Percentiles rank a stretch among this genome's conserved stretches.
These are phyloP conservation scores for Actinomortierella ambigua DNA, from an alignment of 371 early-diverging fungal species.

Conservation along the genomic window DNA sequence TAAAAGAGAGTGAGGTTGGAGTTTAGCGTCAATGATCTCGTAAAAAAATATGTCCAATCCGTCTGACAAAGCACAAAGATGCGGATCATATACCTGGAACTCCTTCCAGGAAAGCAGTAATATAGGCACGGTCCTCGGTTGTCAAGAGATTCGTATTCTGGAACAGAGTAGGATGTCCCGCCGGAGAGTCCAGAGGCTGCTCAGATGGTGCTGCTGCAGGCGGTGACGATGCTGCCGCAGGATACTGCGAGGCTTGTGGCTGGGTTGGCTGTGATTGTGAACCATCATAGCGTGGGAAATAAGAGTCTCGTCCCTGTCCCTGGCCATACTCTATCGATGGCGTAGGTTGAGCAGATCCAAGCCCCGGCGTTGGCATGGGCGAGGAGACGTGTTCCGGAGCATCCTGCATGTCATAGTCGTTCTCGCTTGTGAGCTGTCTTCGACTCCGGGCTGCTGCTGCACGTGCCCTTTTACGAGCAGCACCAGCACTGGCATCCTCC, in stretches of 20 bases:
- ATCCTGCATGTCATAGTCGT: neutral
- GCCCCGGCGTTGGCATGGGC: too few relatives aligned
- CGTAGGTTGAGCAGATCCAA: too few relatives aligned
- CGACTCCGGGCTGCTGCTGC: too few relatives aligned
- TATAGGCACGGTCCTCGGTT: slow-evolving; percentile 32
- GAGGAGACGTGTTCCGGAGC: neutral
- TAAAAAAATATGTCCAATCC: too few relatives aligned
- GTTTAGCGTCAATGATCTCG: too few relatives aligned
- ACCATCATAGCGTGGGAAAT: slow-evolving; percentile 7
- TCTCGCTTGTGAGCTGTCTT: too few relatives aligned
- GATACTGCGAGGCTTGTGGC: slow-evolving; percentile 13
- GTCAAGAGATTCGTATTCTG: slow-evolving; percentile 41
- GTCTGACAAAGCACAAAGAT: too few relatives aligned
- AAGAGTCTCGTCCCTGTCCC: slow-evolving; percentile 6
- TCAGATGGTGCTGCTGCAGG: slow-evolving; percentile 1
- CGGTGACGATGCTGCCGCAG: neutral
- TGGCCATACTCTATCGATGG: neutral
- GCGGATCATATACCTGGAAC: slow-evolving; percentile 42
- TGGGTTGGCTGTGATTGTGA: neutral
- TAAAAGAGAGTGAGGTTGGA: too few relatives aligned
- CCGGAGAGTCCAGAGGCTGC: neutral
- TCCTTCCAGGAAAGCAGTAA: slow-evolving; percentile 37
- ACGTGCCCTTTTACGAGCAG: too few relatives aligned
- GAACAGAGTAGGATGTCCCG: slow-evolving; percentile 31
- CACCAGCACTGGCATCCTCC: too few relatives aligned